Percentiles rank a stretch among this genome's conserved stretches.
These are phyloP conservation scores for Colletotrichum sp. DNA, from an alignment of 2,329 filamentous ascomycete genomes.

Conservation along the genomic window DNA sequence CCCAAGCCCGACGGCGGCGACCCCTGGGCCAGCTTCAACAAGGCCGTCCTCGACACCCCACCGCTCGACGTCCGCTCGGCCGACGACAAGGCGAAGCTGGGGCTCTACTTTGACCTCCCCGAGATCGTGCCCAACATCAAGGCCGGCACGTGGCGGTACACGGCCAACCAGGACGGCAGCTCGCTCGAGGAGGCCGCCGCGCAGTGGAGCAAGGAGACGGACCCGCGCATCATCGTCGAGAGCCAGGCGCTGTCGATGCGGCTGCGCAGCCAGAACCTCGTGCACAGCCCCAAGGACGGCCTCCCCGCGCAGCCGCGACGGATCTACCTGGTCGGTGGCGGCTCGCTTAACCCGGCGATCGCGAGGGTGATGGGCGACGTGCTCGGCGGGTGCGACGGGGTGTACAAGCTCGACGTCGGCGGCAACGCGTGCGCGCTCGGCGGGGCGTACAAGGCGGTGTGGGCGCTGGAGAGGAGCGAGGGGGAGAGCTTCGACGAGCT, in stretches of 20 bases:
- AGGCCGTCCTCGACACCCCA: conserved; percentile 69
- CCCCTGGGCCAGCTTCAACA: conserved; percentile 83
- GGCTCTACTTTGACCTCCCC: conserved; percentile 92
- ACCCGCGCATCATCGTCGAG: conserved; percentile 88
- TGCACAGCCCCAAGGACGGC: conserved; percentile 54
- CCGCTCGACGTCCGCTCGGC: conserved; percentile 67
- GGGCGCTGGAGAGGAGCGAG: conserved; percentile 76
- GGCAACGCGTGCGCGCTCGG: conserved; percentile 95
- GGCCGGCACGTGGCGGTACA: conserved; percentile 87
- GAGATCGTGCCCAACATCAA: conserved; percentile 94
- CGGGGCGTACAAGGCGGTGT: conserved; percentile 94
- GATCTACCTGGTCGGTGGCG: conserved; percentile 94
- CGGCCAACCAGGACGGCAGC: conserved; percentile 57
- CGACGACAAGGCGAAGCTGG: conserved; percentile 74
- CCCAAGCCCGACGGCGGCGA: conserved; percentile 58
- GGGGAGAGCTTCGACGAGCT: conserved; percentile 87
- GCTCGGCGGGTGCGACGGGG: conserved; percentile 85
- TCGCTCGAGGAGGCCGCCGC: conserved; percentile 41
- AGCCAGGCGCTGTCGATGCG: conserved; percentile 93
- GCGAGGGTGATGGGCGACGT: conserved; percentile 85
- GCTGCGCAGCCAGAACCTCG: conserved; percentile 80
- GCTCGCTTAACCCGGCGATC: conserved; percentile 88
- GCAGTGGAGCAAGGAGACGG: conserved; percentile 64
- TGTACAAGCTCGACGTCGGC: conserved; percentile 92
- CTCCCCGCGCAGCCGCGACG: conserved; percentile 85